Conservation (phyloP, 2,329 filamentous ascomycete species). For the Pseudogymnoascus sp. region DNA sequence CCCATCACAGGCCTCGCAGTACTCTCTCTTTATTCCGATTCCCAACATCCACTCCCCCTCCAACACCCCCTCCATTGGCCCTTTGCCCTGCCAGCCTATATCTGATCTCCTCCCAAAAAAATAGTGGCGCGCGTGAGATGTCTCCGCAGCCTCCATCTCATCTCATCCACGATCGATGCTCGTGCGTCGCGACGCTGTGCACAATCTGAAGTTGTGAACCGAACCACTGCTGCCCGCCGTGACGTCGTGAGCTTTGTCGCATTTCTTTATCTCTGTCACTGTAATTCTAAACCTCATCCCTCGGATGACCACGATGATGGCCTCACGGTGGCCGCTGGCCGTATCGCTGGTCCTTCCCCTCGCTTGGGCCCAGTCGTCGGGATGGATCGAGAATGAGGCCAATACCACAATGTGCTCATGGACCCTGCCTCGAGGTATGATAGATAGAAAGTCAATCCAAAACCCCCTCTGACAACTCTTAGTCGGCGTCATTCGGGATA, state of each 20-base stretch:
- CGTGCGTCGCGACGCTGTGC: background rate
- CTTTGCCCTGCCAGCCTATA: background rate
- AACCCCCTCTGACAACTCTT: slow-evolving; percentile 19
- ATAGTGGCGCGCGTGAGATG: background rate
- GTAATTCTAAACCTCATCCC: background rate
- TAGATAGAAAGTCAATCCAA: background rate
- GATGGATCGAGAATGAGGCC: slow-evolving; percentile 46
- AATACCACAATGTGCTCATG: slow-evolving; percentile 56
- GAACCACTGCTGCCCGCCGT: background rate
- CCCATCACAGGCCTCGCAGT: background rate
- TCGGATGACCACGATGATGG: background rate
- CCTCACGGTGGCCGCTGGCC: background rate
- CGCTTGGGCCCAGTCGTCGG: slow-evolving; percentile 35
- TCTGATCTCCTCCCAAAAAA: background rate
- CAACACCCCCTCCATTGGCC: background rate
- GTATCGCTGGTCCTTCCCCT: background rate
- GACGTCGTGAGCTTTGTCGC: background rate
- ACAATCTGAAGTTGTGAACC: background rate
- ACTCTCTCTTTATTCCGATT: background rate
- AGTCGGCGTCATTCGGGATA: slow-evolving; percentile 55
- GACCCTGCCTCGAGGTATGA: slow-evolving; percentile 35
- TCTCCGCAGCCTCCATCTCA: background rate
- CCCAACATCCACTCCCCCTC: background rate
- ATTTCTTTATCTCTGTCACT: background rate
- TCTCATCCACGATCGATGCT: background rate